These are phyloP conservation scores for Apophysomyces elegans DNA, from an alignment of 371 early-diverging fungal genomes.

Conservation along the genomic window DNA sequence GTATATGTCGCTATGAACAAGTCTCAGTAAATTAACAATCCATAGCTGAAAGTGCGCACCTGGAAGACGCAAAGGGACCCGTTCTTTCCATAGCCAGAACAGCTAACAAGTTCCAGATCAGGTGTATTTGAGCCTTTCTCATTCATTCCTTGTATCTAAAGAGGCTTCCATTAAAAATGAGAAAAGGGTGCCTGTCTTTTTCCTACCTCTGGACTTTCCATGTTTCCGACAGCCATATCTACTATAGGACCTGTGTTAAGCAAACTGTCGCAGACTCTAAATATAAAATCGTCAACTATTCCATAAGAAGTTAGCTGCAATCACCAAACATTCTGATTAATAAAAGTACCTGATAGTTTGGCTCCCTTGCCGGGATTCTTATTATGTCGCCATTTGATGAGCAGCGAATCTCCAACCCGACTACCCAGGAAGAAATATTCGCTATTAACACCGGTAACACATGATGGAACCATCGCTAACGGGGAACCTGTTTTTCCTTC, in stretches of 20 bases:
- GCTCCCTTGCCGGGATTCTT: conserved; percentile 13
- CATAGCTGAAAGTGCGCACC: conserved; percentile 20
- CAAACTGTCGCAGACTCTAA: conserved; percentile 79
- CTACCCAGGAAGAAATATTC: conserved; percentile 85
- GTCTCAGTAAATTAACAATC: neutral
- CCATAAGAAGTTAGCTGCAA: neutral
- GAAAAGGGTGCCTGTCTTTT: neutral
- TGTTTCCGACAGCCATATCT: conserved; percentile 77
- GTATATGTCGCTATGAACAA: conserved; percentile 62
- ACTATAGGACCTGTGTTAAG: conserved; percentile 81
- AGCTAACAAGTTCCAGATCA: conserved; percentile 83
- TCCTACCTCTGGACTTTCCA: conserved; percentile 36
- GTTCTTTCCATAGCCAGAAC: conserved; percentile 76
- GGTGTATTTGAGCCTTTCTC: conserved; percentile 14
- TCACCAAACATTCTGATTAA: neutral
- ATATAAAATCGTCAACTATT: conserved; percentile 43
- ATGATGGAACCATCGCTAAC: conserved; percentile 55
- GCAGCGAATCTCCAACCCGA: conserved; percentile 76
- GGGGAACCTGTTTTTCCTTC: conserved; percentile 19
- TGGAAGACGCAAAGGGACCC: conserved; percentile 84
- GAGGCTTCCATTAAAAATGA: neutral
- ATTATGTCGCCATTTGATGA: conserved; percentile 67
- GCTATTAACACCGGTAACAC: conserved; percentile 57
- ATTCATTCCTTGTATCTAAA: neutral
- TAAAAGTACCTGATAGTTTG: conserved; percentile 12